phyloP scores from a whole-genome alignment of 306 rosid species.

The Castanea crenata region DNA sequence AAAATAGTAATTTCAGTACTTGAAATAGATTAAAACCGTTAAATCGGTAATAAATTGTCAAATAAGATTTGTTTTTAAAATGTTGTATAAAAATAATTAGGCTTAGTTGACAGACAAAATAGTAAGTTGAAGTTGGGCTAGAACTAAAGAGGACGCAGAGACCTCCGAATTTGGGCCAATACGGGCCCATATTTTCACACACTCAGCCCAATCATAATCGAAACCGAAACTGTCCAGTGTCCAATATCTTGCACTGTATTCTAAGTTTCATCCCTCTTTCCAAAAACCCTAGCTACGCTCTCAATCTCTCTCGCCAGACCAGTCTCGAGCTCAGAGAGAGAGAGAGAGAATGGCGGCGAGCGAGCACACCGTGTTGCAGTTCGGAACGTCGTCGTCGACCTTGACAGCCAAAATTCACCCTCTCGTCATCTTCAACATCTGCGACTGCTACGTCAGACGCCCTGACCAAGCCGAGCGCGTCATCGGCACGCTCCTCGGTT shows the following conservation, averaged over 20 bases:
- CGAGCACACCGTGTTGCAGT: slow-evolving; percentile 70
- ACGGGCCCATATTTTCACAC: background rate
- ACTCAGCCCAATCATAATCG: background rate
- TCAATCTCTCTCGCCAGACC: slow-evolving; percentile 20
- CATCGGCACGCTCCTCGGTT: slow-evolving; percentile 91
- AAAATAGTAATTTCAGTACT: too few relatives aligned
- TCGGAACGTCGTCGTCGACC: slow-evolving; percentile 51
- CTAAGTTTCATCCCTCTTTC: background rate
- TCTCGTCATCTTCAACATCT: slow-evolving; percentile 80
- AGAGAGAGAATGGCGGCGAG: slow-evolving; percentile 53
- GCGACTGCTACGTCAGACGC: slow-evolving; percentile 85
- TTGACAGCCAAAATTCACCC: slow-evolving; percentile 79
- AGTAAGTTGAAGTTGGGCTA: too few relatives aligned
- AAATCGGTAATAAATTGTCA: too few relatives aligned
- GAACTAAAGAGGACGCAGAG: too few relatives aligned
- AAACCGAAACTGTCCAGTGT: background rate
- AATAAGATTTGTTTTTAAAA: too few relatives aligned
- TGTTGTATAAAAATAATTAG: too few relatives aligned
- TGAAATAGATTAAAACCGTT: too few relatives aligned
- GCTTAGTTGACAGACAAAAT: too few relatives aligned
- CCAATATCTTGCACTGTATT: background rate
- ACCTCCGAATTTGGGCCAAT: too few relatives aligned
- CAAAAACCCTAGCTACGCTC: slow-evolving; percentile 27
- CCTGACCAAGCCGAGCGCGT: slow-evolving; percentile 93
- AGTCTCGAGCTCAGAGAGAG: slow-evolving; percentile 31